phyloP scores from a whole-genome alignment of 495 filamentous ascomycete species.

The Penicillium bialowiezense region DNA sequence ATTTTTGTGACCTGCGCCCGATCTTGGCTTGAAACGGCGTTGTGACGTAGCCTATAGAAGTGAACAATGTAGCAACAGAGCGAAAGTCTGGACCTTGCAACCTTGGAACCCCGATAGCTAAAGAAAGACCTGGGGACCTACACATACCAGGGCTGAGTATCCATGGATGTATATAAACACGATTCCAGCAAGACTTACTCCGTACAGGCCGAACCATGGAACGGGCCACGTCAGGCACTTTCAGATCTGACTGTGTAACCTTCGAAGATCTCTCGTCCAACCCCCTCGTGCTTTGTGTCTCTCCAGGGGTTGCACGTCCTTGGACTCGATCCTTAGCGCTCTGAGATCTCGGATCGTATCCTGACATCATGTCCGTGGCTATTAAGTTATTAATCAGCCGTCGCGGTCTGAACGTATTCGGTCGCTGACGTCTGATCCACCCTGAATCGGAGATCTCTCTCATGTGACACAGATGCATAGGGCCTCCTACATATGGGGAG shows the following conservation, averaged over 20 bases:
- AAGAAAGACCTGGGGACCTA: too few species aligned
- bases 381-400: not conserved
- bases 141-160: too few species aligned
- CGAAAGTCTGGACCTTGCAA: too few species aligned
- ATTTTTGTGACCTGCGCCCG: constrained; percentile 4
- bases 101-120: too few species aligned
- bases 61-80: too few species aligned
- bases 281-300: too few species aligned
- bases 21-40: constrained; percentile 7
- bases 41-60: constrained; percentile 6
- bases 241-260: constrained; percentile 8
- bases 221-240: constrained; percentile 7
- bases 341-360: not conserved
- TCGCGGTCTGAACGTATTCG: not conserved
- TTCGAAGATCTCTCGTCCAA: constrained; percentile 1
- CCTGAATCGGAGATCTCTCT: constrained; percentile 11
- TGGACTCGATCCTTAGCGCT: too few species aligned
- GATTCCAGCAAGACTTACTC: too few species aligned
- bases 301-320: not conserved
- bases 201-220: constrained; percentile 8
- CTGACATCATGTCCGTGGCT: not conserved
- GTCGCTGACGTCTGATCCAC: constrained; percentile 7
- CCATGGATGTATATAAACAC: too few species aligned
- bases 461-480: constrained; percentile 7
- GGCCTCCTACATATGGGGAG: constrained; percentile 1